Percentiles rank a stretch among this genome's conserved stretches.
Conservation (phyloP, 192 early-diverging fungal species). For the Gigaspora rosea region DNA sequence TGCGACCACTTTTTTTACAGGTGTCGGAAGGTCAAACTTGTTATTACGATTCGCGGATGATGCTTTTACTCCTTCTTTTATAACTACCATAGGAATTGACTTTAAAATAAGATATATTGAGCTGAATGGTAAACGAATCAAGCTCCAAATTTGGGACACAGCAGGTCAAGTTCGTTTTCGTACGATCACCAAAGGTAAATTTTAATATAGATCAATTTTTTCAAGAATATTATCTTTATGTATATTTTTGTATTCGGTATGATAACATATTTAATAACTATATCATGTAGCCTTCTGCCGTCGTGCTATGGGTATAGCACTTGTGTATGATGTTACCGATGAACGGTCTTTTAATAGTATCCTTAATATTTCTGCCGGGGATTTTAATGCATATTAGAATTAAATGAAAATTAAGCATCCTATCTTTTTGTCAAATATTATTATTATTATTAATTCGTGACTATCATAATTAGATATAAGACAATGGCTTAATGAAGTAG, state of each 20-base stretch:
- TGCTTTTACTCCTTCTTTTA: constrained; percentile 98
- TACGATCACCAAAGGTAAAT: constrained; percentile 92
- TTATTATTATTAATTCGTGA: too few relatives aligned
- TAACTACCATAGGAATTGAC: constrained; percentile 99
- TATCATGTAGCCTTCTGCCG: constrained; percentile 85
- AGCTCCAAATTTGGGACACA: constrained; percentile 99
- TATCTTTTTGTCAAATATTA: not conserved
- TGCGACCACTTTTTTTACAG: constrained; percentile 40
- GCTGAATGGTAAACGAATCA: constrained; percentile 97
- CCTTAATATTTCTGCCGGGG: not conserved
- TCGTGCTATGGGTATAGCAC: constrained; percentile 97
- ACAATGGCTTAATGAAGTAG: constrained; percentile 99
- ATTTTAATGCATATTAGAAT: not conserved
- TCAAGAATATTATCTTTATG: not conserved
- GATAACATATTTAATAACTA: not conserved
- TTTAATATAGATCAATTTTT: too few relatives aligned
- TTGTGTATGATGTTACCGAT: constrained; percentile 98
- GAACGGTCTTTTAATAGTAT: constrained; percentile 97
- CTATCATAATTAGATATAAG: constrained; percentile 83
- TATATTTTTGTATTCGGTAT: not conserved
- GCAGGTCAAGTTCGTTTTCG: constrained; percentile 99
- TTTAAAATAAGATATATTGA: constrained; percentile 99
- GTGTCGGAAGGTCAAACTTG: constrained; percentile 95
- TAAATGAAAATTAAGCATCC: too few relatives aligned
- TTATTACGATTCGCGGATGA: constrained; percentile 97